These are phyloP conservation scores for Aspergillus bombycis DNA, from an alignment of 2,329 filamentous ascomycete species.

Conservation along the genomic window DNA sequence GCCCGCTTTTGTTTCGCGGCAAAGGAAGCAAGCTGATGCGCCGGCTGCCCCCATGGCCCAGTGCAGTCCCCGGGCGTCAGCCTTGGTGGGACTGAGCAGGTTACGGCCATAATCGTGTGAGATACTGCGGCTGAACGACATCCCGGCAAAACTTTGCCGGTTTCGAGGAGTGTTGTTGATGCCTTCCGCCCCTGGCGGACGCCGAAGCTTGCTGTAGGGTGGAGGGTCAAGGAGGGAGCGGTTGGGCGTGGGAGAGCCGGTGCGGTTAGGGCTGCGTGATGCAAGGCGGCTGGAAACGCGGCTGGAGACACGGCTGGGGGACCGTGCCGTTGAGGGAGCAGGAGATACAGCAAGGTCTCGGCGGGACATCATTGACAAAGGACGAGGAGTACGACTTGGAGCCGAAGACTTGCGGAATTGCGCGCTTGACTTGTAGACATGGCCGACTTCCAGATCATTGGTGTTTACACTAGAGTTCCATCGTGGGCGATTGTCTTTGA, in stretches of 20 bases:
- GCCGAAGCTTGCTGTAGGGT: slow-evolving; percentile 45
- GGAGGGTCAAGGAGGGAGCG: slow-evolving; percentile 42
- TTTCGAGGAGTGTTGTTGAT: slow-evolving; percentile 38
- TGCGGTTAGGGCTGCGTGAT: slow-evolving; percentile 36
- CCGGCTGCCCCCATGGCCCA: slow-evolving; percentile 43
- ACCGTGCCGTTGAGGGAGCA: slow-evolving; percentile 31
- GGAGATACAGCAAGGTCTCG: slow-evolving; percentile 48
- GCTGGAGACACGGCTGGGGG: slow-evolving; percentile 41
- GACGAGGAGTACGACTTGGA: slow-evolving; percentile 35
- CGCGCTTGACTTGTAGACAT: slow-evolving; percentile 68
- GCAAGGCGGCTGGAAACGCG: slow-evolving; percentile 37
- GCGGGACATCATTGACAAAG: slow-evolving; percentile 46
- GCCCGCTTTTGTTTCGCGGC: slow-evolving; percentile 34
- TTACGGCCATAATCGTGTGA: slow-evolving; percentile 24
- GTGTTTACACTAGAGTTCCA: slow-evolving; percentile 74
- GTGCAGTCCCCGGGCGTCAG: slow-evolving; percentile 41
- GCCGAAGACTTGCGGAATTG: slow-evolving; percentile 52
- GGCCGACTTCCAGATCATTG: slow-evolving; percentile 68
- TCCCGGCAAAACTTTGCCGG: slow-evolving; percentile 43
- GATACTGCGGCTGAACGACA: slow-evolving; percentile 34
- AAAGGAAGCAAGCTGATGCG: slow-evolving; percentile 46
- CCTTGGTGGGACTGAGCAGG: slow-evolving; percentile 33
- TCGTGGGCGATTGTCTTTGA: slow-evolving; percentile 62
- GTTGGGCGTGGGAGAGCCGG: slow-evolving; percentile 31
- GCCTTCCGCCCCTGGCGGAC: slow-evolving; percentile 23